Conservation (phyloP, 352 stramenopile genomes). For the Globisporangium heterothallicum region DNA sequence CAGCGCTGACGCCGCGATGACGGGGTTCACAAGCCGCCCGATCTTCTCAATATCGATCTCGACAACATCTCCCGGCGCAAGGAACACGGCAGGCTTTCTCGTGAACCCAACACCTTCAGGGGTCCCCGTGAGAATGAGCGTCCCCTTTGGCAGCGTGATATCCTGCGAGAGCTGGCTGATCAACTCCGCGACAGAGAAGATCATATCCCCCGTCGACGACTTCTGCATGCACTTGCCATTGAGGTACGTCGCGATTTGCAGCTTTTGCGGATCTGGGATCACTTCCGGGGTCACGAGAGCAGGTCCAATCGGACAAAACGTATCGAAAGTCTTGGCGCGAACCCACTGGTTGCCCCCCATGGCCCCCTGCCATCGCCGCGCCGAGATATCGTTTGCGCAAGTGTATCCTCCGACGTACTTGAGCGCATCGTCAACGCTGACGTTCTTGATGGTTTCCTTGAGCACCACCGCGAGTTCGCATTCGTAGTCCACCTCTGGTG, state of each 20-base stretch:
- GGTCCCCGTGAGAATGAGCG: slow-evolving; percentile 88
- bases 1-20: slow-evolving; percentile 62
- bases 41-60: slow-evolving; percentile 90
- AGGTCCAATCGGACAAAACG: slow-evolving; percentile 86
- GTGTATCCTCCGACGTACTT: slow-evolving; percentile 87
- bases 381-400: slow-evolving; percentile 85
- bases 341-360: slow-evolving; percentile 86
- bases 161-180: slow-evolving; percentile 89
- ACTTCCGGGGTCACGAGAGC: slow-evolving; percentile 72
- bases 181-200: slow-evolving; percentile 85
- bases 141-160: slow-evolving; percentile 82
- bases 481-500: slow-evolving; percentile 87
- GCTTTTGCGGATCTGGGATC: slow-evolving; percentile 70
- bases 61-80: slow-evolving; percentile 85
- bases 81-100: slow-evolving; percentile 78
- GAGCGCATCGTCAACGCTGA: slow-evolving; percentile 77
- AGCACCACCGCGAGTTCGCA: slow-evolving; percentile 89
- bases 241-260: slow-evolving; percentile 73
- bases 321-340: slow-evolving; percentile 88
- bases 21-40: slow-evolving; percentile 82
- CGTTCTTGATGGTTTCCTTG: slow-evolving; percentile 73
- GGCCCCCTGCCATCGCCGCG: slow-evolving; percentile 84
- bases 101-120: slow-evolving; percentile 88
- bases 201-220: slow-evolving; percentile 88
- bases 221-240: slow-evolving; percentile 85